phyloP scores from a whole-genome alignment of 441 rosid genomes.

The Gossypium gossypioides region DNA sequence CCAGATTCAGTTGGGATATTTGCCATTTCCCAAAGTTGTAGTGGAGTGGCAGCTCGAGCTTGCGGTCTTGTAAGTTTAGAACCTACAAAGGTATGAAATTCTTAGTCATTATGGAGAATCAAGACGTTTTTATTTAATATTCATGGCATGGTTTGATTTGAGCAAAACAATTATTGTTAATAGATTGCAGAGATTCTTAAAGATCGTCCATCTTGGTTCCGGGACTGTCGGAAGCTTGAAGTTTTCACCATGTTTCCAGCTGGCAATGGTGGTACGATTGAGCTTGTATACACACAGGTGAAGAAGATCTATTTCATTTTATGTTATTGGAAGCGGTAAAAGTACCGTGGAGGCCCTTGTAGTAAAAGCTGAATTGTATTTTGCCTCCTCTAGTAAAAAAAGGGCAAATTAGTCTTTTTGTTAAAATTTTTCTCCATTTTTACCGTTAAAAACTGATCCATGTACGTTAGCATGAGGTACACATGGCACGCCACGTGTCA shows the following conservation, averaged over 20 bases:
- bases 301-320: background rate
- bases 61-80: conserved; percentile 98
- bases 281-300: conserved; percentile 89
- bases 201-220: conserved; percentile 95
- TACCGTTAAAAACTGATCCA: no score
- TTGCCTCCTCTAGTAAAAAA: no score
- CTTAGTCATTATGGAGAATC: background rate
- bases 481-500: no score
- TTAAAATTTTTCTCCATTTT: no score
- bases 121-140: background rate
- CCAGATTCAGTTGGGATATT: conserved; percentile 99
- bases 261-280: conserved; percentile 89
- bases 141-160: background rate
- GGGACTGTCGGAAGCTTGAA: conserved; percentile 96
- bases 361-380: no score
- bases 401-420: no score
- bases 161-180: conserved; percentile 4
- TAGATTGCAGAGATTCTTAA: conserved; percentile 97
- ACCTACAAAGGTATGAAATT: conserved; percentile 64
- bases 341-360: no score
- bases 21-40: conserved; percentile 94
- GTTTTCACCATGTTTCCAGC: conserved; percentile 90
- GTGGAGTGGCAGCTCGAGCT: conserved; percentile 99
- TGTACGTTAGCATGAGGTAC: no score
- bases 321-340: background rate